A percentile compares a stretch with the other conserved stretches of the same genome.
Conservation (phyloP, 202 grass and related monocot genomes). For the Sporobolus alterniflorus region DNA sequence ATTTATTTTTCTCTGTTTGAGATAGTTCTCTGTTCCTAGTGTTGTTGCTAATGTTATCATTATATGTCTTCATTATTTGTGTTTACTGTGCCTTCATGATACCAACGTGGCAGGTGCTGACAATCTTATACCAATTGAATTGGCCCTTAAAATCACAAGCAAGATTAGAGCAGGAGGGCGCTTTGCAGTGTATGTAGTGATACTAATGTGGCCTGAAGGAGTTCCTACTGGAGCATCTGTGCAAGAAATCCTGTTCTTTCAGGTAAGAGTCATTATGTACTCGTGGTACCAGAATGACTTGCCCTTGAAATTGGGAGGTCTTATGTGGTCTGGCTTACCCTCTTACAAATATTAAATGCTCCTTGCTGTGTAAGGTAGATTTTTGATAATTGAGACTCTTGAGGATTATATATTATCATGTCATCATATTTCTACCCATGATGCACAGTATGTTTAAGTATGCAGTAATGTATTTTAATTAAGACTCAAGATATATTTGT, state of each 20-base stretch:
- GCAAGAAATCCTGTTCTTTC: constrained; percentile 98
- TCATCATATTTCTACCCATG: constrained; percentile 1
- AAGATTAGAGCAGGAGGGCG: constrained; percentile 82
- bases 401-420: neutral
- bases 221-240: constrained; percentile 72
- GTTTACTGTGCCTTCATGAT: constrained; percentile 14
- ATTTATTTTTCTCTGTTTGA: neutral
- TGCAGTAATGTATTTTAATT: neutral
- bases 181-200: constrained; percentile 94
- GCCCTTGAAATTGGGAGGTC: neutral
- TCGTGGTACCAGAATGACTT: neutral
- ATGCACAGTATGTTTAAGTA: neutral
- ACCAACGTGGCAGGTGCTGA: constrained; percentile 67
- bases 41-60: neutral
- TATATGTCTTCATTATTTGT: constrained; percentile 9
- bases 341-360: neutral
- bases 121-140: constrained; percentile 95
- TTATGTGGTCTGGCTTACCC: neutral
- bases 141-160: constrained; percentile 90
- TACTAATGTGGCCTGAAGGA: constrained; percentile 99
- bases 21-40: neutral
- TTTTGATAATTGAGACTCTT: neutral
- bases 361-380: neutral
- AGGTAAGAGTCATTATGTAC: constrained; percentile 53
- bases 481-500: too few relatives aligned